A percentile compares a stretch with the other conserved stretches of the same genome.
These are phyloP conservation scores for Trapa bicornis DNA, from an alignment of 345 rosid genomes.

Conservation along the genomic window DNA sequence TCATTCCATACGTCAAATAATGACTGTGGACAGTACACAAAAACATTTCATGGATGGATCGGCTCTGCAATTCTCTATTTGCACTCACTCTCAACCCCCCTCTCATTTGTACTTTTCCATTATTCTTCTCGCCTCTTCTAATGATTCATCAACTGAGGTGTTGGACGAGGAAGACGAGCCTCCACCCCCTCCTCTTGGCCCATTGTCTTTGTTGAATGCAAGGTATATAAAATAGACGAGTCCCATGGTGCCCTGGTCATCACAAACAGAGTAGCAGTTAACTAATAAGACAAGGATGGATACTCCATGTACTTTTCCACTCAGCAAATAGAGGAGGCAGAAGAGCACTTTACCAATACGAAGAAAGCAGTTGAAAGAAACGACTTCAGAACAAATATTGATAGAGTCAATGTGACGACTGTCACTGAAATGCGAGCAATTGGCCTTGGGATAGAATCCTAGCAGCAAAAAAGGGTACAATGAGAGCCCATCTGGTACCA, in stretches of 20 bases:
- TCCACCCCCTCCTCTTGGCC: constrained; percentile 36
- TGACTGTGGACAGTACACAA: background rate
- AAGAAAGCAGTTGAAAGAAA: constrained; percentile 72
- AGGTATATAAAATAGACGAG: constrained; percentile 68
- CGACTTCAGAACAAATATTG: constrained; percentile 53
- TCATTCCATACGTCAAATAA: background rate
- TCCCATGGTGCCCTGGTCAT: constrained; percentile 79
- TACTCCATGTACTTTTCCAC: background rate
- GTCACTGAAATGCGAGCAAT: constrained; percentile 47
- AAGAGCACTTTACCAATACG: constrained; percentile 43
- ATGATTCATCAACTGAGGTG: constrained; percentile 37
- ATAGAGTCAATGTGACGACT: constrained; percentile 27
- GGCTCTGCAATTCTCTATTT: background rate
- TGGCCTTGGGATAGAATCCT: constrained; percentile 57
- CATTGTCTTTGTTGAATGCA: constrained; percentile 71
- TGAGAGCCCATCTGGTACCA: background rate
- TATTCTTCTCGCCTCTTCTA: constrained; percentile 81
- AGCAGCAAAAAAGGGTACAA: constrained; percentile 9
- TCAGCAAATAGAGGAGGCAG: background rate
- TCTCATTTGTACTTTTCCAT: constrained; percentile 84
- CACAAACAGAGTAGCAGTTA: background rate
- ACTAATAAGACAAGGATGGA: background rate
- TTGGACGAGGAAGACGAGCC: constrained; percentile 5
- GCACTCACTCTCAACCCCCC: background rate
- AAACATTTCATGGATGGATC: background rate